Conservation (phyloP, 768 basidiomycete genomes). For the Rickenella mellea region DNA sequence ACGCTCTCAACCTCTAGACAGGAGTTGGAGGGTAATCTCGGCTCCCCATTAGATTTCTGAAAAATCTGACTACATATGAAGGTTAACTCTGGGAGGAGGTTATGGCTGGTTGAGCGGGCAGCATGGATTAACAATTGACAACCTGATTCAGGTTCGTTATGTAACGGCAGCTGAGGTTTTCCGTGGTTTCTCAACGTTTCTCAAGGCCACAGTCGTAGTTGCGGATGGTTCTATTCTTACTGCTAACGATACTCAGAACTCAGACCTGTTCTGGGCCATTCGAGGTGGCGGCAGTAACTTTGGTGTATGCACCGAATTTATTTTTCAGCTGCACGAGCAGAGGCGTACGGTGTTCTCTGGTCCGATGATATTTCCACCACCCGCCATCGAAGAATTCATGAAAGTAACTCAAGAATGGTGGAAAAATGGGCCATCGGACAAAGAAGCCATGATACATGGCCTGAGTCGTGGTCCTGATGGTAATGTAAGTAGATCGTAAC, state of each 20-base stretch:
- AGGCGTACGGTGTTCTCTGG: conserved; percentile 16
- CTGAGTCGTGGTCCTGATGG: not conserved
- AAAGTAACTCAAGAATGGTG: not conserved
- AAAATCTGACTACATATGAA: not conserved
- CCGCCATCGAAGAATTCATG: not conserved
- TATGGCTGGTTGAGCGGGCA: conserved; percentile 11
- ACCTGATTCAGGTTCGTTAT: conserved; percentile 8
- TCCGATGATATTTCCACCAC: not conserved
- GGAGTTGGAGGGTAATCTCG: not conserved
- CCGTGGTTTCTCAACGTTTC: too few relatives aligned
- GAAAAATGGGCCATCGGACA: not conserved
- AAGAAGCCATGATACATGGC: not conserved
- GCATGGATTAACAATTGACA: conserved; percentile 14
- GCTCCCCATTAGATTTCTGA: not conserved
- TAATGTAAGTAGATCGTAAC: not conserved
- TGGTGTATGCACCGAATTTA: conserved; percentile 48
- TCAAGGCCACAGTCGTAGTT: not conserved
- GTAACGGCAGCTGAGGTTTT: too few relatives aligned
- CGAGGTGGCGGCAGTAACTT: conserved; percentile 25
- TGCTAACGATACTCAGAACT: not conserved
- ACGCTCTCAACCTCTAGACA: not conserved
- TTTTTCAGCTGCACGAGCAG: conserved; percentile 22
- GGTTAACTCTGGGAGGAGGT: conserved; percentile 10
- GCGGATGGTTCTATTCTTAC: not conserved
- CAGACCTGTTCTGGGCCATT: conserved; percentile 4